Evolutionary conservation across 257 asterid genomes (phyloP), one percentile per base, ranked within the genome.

Genomic region (Eucommia ulmoides): DNA sequence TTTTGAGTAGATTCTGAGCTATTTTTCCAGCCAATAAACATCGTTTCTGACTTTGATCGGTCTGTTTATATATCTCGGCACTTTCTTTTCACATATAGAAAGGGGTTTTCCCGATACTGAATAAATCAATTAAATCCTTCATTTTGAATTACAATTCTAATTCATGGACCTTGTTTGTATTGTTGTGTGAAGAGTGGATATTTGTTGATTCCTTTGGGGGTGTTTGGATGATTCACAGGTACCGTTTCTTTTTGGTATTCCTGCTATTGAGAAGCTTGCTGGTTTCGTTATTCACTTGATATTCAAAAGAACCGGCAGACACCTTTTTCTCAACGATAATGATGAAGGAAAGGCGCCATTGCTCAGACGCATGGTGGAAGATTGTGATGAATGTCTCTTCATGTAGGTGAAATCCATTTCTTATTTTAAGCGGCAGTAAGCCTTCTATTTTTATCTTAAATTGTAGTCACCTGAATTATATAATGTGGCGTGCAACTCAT

Each of bases 191-290:
- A 14, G 6, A 24, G 45, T 41, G 60, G 18, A 15, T 9, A 51
- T 58, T 4, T 4, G 3, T 35, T 35, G 44, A 10, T 2, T 35
- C 3, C 11, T 35, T 35, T 35, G n/a, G 16, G 11, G 19, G 20
- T 42, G 20, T 23, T 52, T 41, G 7, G 51, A 55, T 25, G 7
- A 59, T 19, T 53, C 4, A 49, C 71, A 91, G 99, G 99, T 91
- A 33, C 99, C 99, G 19, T 91, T 91, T 68, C 99, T 91, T 70
- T 91, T 91, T 63, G 99, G 99, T 51, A 74, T 91, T 41, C 47
- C 95, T 52, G 89, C 94, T 29, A 33, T 91, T 55, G 99, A 91
- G 77, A 91, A 52, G 56, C 64, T 63, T 38, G 99, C 97, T 45
- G 69, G 82, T 55, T 72, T 53, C 57, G 73, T 82, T 35, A 73